Percentiles rank a stretch among this genome's conserved stretches.
phyloP scores from a whole-genome alignment of 176 grass and related monocot species.

The Bothriochloa decipiens region DNA sequence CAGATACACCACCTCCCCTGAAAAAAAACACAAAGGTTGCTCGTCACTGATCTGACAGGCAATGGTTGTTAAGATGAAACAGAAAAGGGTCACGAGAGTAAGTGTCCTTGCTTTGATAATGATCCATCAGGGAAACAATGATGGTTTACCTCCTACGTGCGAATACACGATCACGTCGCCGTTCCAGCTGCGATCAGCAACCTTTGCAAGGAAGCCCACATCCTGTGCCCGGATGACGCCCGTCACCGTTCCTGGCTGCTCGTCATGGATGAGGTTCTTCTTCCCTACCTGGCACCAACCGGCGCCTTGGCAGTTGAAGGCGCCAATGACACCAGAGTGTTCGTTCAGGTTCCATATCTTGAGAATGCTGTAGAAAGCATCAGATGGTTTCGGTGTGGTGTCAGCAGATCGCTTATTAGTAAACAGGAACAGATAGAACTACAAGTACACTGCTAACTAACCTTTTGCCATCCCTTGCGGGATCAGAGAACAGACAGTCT shows the following conservation, averaged over 20 bases:
- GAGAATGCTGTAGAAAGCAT: slow-evolving; percentile 50
- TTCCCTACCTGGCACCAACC: slow-evolving; percentile 72
- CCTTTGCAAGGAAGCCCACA: slow-evolving; percentile 52
- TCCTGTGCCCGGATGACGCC: slow-evolving; percentile 56
- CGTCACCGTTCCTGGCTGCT: slow-evolving; percentile 67
- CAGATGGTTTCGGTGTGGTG: not conserved
- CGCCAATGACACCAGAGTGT: slow-evolving; percentile 73
- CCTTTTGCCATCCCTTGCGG: slow-evolving; percentile 82
- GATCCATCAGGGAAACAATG: too few species aligned
- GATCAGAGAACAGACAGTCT: slow-evolving; percentile 84
- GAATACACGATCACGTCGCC: slow-evolving; percentile 70
- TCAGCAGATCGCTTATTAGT: not conserved
- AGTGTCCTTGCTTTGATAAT: not conserved
- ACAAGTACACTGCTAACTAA: slow-evolving; percentile 33
- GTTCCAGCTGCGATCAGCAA: slow-evolving; percentile 53
- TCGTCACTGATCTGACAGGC: not conserved
- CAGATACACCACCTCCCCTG: slow-evolving; percentile 61
- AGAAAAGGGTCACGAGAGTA: not conserved
- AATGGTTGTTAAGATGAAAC: not conserved
- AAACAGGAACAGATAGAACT: not conserved
- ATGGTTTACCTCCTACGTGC: slow-evolving; percentile 52
- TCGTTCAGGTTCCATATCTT: slow-evolving; percentile 93
- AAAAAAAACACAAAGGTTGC: not conserved
- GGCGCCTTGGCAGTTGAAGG: slow-evolving; percentile 89
- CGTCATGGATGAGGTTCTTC: slow-evolving; percentile 75